Conservation (phyloP, 345 rosid species). For the Cochlearia excelsa region DNA sequence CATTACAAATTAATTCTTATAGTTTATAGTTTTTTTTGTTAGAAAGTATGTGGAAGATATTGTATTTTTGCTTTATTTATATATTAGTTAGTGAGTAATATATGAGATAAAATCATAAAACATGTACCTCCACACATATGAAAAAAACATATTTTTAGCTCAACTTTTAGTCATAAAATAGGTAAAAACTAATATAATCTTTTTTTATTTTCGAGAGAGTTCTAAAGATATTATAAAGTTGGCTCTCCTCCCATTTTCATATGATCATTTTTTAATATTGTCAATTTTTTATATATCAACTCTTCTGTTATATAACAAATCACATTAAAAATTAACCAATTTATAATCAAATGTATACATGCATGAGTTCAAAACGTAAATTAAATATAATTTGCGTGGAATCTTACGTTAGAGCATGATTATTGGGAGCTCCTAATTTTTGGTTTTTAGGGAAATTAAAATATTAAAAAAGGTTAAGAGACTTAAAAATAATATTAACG, state of each 20-base stretch:
- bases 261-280: slow-evolving; percentile 23
- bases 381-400: slow-evolving; percentile 29
- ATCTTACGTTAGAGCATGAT: slow-evolving; percentile 24
- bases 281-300: slow-evolving; percentile 21
- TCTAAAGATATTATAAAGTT: slow-evolving; percentile 22
- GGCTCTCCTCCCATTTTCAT: slow-evolving; percentile 17
- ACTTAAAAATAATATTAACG: too few species aligned
- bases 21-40: too few species aligned
- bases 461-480: too few species aligned
- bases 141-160: background rate
- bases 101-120: too few species aligned
- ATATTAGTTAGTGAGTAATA: too few species aligned
- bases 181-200: background rate
- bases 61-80: too few species aligned
- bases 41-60: too few species aligned
- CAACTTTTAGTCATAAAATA: background rate
- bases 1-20: background rate
- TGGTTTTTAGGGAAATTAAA: too few species aligned
- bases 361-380: slow-evolving; percentile 9
- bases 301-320: slow-evolving; percentile 31
- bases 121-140: too few species aligned
- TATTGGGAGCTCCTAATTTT: too few species aligned
- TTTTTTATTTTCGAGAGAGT: slow-evolving; percentile 20
- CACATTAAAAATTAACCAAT: slow-evolving; percentile 8
- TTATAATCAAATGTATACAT: slow-evolving; percentile 6